Conservation (phyloP, 2,329 filamentous ascomycete species). For the Fusarium tricinctum region DNA sequence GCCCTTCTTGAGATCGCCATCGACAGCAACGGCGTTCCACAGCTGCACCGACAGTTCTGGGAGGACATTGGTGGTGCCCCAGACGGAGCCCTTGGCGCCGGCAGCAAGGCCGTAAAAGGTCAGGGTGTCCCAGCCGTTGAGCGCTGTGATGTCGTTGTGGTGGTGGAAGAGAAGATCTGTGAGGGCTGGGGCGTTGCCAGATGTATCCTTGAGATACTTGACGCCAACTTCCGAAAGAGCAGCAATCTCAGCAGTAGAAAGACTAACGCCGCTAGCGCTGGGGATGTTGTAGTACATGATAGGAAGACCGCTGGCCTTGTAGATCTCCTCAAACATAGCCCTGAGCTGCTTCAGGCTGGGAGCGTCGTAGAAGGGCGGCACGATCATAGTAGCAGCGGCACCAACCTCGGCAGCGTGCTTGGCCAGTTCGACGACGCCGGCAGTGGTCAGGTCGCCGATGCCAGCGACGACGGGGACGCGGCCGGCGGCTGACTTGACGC, state of each 20-base stretch:
- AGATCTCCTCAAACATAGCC: constrained; percentile 59
- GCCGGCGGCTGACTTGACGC: constrained; percentile 54
- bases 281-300: constrained; percentile 68
- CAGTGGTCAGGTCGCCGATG: constrained; percentile 60
- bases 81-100: constrained; percentile 64
- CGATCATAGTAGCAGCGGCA: constrained; percentile 62
- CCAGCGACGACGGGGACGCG: constrained; percentile 60
- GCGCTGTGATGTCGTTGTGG: constrained; percentile 59
- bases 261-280: constrained; percentile 59
- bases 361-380: constrained; percentile 65
- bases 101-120: constrained; percentile 67
- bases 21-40: constrained; percentile 58
- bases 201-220: constrained; percentile 66
- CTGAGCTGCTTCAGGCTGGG: constrained; percentile 53
- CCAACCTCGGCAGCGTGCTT: constrained; percentile 54
- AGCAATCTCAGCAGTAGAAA: constrained; percentile 60
- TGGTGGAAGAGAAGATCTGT: constrained; percentile 63
- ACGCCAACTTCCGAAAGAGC: constrained; percentile 61
- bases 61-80: constrained; percentile 66
- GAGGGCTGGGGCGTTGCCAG: constrained; percentile 63
- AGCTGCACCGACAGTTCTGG: constrained; percentile 63
- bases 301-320: constrained; percentile 57
- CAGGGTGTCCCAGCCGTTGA: constrained; percentile 68
- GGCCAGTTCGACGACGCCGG: constrained; percentile 47
- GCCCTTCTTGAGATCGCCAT: constrained; percentile 58